Percentiles rank a stretch among this genome's conserved stretches.
Evolutionary conservation across 768 basidiomycete species (phyloP).

Genomic region (Dacryopinax primogenitus): DNA sequence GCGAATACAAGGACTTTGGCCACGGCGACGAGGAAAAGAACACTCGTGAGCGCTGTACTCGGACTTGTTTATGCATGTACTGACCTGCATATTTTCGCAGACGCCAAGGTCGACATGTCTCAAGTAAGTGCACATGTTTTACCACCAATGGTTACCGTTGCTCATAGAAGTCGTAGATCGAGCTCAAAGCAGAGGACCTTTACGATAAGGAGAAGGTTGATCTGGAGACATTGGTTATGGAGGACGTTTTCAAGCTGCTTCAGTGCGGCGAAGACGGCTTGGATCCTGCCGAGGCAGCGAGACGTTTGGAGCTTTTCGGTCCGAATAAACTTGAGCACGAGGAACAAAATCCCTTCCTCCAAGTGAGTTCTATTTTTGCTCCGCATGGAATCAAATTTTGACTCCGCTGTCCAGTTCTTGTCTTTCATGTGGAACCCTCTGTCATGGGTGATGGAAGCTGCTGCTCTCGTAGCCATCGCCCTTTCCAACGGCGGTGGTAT

Average conservation of each 20-base stretch:
- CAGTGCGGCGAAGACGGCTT: conserved; percentile 83
- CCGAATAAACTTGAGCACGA: conserved; percentile 89
- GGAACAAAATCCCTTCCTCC: conserved; percentile 83
- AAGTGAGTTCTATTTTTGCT: conserved; percentile 35
- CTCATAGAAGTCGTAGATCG: conserved; percentile 37
- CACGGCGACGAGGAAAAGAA: conserved; percentile 51
- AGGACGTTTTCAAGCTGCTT: conserved; percentile 91
- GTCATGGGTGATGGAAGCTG: conserved; percentile 99
- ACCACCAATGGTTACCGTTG: neutral
- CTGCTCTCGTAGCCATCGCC: conserved; percentile 84
- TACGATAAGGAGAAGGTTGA: conserved; percentile 99
- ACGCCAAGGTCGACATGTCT: conserved; percentile 80
- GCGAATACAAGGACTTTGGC: conserved; percentile 79
- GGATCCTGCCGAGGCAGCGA: conserved; percentile 52
- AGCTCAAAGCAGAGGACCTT: conserved; percentile 81
- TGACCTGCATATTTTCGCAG: conserved; percentile 28
- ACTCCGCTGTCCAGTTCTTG: conserved; percentile 45
- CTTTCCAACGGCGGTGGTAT: conserved; percentile 80
- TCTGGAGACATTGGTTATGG: conserved; percentile 89
- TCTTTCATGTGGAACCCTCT: conserved; percentile 99
- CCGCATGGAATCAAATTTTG: neutral
- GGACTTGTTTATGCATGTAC: neutral
- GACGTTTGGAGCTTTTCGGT: conserved; percentile 86
- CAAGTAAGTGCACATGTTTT: conserved; percentile 31
- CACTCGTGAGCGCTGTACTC: conserved; percentile 41